phyloP scores from a whole-genome alignment of 2,329 filamentous ascomycete genomes.

The Calonectria henricotiae region DNA sequence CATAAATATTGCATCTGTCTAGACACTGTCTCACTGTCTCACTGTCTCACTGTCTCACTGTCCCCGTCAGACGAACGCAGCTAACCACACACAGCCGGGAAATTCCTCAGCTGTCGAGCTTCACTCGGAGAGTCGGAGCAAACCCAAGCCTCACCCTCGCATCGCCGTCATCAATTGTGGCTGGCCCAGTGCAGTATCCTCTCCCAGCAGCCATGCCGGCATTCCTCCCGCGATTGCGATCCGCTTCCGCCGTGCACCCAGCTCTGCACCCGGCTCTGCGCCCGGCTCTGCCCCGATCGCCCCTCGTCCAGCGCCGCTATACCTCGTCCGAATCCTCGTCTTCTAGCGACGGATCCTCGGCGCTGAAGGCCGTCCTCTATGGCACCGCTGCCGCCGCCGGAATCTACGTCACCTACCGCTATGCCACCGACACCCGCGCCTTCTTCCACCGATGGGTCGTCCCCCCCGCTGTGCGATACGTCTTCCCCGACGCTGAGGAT shows the following conservation, averaged over 20 bases:
- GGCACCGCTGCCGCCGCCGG: conserved; percentile 61
- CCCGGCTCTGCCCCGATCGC: conserved; percentile 42
- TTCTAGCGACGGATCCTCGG: conserved; percentile 53
- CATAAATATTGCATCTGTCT: no score
- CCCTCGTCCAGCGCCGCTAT: conserved; percentile 52
- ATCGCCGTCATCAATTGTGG: conserved; percentile 51
- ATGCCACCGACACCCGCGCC: conserved; percentile 82
- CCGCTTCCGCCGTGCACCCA: conserved; percentile 40
- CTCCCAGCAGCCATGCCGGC: conserved; percentile 51
- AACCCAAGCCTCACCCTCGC: conserved; percentile 42
- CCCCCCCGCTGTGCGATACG: conserved; percentile 76
- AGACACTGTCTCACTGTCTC: no score
- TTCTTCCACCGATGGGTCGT: conserved; percentile 79
- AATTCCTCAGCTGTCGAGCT: conserved; percentile 50
- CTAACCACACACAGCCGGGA: conserved; percentile 42
- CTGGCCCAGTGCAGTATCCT: conserved; percentile 51
- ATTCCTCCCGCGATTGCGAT: conserved; percentile 49
- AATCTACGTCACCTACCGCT: conserved; percentile 73
- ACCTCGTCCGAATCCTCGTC: conserved; percentile 52
- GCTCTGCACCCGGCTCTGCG: conserved; percentile 45
- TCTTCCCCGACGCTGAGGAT: conserved; percentile 87
- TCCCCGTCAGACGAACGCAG: no score
- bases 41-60: no score
- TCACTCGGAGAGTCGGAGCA: conserved; percentile 37
- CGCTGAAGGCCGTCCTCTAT: conserved; percentile 60